Evolutionary conservation across 352 stramenopile species (phyloP), one percentile per base, ranked within the genome.

Genomic region (Globisporangium iwayamae): DNA sequence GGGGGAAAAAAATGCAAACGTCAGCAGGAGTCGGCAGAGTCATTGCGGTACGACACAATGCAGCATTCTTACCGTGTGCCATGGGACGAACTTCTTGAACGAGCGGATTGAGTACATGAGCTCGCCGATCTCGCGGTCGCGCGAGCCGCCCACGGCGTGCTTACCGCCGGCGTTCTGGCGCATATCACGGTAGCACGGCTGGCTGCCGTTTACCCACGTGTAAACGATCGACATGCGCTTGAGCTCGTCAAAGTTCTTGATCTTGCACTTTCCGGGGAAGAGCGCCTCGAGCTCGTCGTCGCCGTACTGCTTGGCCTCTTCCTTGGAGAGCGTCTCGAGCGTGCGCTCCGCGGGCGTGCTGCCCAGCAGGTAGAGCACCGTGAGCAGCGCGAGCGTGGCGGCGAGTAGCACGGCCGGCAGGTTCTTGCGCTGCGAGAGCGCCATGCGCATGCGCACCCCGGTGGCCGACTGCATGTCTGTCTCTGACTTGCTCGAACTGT

Each of bases 181-280:
- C 56, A 69, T 60, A 20, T 90, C 70, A 32, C 83, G 78, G 78
- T 96, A 94, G 77, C 87, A 96, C n/a, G 81, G 85, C 70, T 90
- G 73, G 52, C 73, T 91, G 62, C 85, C 87, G 65, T 96, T 96
- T 22, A 94, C 85, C 87, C 85, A 96, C 75, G 85, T 96, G 79
- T 96, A 96, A 50, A 96, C 87, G 63, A 96, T 93, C 46, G 83
- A 90, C 81, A 92, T 90, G 69, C 83, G 87, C 4, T 85, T 84
- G 52, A 96, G 61, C 57, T 81, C 65, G 55, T 96, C 84, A 62
- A 91, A 93, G 76, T 94, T 94, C 68, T 90, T 87, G 69, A 95
- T 93, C 60, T 81, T 75, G 72, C 87, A 95, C 65, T 91, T 75
- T 52, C 77, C 83, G 0, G 81, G 84, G 74, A 84, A 96, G 57